A percentile compares a stretch with the other conserved stretches of the same genome.
These are phyloP conservation scores for Chlamydomonas eustigma DNA, from an alignment of 139 green algal species.

Conservation along the genomic window DNA sequence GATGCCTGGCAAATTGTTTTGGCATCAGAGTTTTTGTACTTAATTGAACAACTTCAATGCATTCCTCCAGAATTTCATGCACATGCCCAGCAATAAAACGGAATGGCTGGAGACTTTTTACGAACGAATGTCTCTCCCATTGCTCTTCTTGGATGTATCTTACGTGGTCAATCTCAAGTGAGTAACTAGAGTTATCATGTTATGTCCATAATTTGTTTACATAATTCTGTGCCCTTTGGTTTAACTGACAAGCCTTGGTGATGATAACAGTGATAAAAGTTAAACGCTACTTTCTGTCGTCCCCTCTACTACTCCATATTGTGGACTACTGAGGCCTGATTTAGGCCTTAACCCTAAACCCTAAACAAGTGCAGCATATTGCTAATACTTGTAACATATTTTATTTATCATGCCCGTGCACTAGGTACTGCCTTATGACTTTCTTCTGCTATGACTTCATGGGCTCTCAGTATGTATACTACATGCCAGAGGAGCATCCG, in stretches of 20 bases:
- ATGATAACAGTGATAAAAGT: not conserved
- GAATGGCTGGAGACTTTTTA: not conserved
- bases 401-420: not conserved
- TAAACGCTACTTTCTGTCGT: not conserved
- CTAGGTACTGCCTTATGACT: constrained; percentile 9
- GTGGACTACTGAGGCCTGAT: not conserved
- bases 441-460: constrained; percentile 25
- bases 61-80: not conserved
- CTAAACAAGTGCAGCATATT: no score
- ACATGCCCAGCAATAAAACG: not conserved
- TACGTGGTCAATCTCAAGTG: constrained; percentile 8
- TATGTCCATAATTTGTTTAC: no score
- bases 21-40: no score
- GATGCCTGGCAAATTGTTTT: no score
- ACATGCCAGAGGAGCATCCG: constrained; percentile 13
- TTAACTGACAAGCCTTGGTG: not conserved
- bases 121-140: constrained; percentile 12
- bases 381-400: not conserved
- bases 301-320: not conserved
- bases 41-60: no score
- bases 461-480: constrained; percentile 20
- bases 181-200: no score
- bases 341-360: not conserved
- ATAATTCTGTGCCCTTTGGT: not conserved
- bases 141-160: constrained; percentile 17